phyloP scores from a whole-genome alignment of 257 asterid species.

The Penstemon barbatus region DNA sequence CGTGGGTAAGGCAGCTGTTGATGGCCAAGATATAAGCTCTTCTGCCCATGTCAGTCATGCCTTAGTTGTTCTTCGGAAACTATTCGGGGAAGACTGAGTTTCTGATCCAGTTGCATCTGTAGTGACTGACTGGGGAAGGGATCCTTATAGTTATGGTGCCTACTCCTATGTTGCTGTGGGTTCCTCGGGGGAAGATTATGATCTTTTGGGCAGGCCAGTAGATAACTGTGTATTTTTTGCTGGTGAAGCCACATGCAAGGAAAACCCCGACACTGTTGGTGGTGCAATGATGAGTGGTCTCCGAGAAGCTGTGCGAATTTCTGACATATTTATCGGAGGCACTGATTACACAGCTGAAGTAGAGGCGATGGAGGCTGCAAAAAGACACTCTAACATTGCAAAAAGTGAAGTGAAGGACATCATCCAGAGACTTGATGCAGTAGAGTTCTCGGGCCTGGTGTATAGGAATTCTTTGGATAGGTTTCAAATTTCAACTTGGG shows the following conservation, averaged over 20 bases:
- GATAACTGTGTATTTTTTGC: constrained; percentile 94
- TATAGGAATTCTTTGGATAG: constrained; percentile 63
- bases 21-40: constrained; percentile 66
- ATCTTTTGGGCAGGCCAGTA: constrained; percentile 89
- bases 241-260: constrained; percentile 99
- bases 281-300: constrained; percentile 99
- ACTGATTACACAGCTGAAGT: constrained; percentile 75
- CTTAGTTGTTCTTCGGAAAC: constrained; percentile 76
- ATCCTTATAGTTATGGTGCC: constrained; percentile 95
- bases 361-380: constrained; percentile 86
- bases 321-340: constrained; percentile 69
- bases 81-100: constrained; percentile 85
- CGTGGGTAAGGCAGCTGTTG: constrained; percentile 95
- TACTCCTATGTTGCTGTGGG: constrained; percentile 99
- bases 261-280: constrained; percentile 99
- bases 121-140: constrained; percentile 98
- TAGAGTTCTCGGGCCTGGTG: constrained; percentile 55
- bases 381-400: constrained; percentile 66
- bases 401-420: constrained; percentile 84
- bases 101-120: constrained; percentile 91
- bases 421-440: constrained; percentile 66
- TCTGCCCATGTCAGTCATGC: constrained; percentile 87
- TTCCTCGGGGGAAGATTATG: constrained; percentile 98
- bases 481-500: constrained; percentile 53
- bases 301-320: constrained; percentile 89